Percentiles rank a stretch among this genome's conserved stretches.
phyloP scores from a whole-genome alignment of 768 basidiomycete genomes.

The Russula virescens region DNA sequence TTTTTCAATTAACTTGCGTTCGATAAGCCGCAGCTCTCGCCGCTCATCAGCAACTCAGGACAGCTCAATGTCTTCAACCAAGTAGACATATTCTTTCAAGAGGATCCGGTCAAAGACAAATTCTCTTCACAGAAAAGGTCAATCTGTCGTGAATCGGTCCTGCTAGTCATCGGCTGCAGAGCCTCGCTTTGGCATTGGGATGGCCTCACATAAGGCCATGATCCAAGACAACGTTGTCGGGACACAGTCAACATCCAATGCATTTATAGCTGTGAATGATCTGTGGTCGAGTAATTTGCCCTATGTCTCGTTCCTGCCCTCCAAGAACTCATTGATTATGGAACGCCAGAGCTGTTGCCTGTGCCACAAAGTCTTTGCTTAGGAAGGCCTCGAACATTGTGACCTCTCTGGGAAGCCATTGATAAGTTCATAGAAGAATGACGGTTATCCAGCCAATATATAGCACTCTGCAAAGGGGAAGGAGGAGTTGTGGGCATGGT shows the following conservation, averaged over 20 bases:
- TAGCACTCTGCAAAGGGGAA: too few species aligned
- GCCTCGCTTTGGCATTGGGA: background rate
- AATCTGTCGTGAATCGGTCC: background rate
- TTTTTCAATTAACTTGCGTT: background rate
- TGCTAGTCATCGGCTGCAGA: background rate
- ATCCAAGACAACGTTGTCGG: too few species aligned
- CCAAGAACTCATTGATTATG: background rate
- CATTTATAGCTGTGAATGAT: background rate
- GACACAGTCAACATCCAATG: background rate
- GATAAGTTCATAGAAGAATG: background rate
- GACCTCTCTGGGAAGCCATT: background rate
- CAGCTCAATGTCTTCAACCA: background rate
- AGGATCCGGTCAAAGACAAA: background rate
- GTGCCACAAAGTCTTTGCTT: background rate
- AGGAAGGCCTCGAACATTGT: background rate
- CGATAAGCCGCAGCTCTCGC: background rate
- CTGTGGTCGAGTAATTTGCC: background rate
- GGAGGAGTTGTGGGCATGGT: too few species aligned
- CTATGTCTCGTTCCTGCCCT: background rate
- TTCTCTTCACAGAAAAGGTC: background rate
- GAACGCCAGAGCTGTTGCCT: background rate
- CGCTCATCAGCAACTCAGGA: background rate
- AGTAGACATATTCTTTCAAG: background rate
- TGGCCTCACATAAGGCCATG: background rate
- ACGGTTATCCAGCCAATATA: too few species aligned